These are phyloP conservation scores for Xylariaceae sp. DNA, from an alignment of 2,329 filamentous ascomycete species.

Conservation along the genomic window DNA sequence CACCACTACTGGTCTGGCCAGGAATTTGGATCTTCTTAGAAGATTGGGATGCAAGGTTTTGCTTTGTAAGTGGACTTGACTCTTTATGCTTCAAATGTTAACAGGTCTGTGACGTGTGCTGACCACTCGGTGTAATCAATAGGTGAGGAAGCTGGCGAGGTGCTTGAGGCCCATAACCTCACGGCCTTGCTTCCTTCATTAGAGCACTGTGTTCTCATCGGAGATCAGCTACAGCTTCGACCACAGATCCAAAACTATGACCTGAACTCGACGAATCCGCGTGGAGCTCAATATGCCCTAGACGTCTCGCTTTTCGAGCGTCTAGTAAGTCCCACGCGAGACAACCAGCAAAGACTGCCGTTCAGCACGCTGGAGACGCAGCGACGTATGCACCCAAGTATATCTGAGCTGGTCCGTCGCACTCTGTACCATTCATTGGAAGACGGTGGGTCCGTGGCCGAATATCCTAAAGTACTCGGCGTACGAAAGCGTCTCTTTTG, in stretches of 20 bases:
- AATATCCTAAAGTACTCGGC: slow-evolving; percentile 42
- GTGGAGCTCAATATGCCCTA: slow-evolving; percentile 43
- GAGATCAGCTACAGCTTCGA: slow-evolving; percentile 57
- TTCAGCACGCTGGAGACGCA: slow-evolving; percentile 44
- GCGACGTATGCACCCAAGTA: slow-evolving; percentile 54
- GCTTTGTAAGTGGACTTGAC: slow-evolving; percentile 37
- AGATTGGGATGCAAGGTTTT: slow-evolving; percentile 50
- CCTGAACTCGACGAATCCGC: slow-evolving; percentile 42
- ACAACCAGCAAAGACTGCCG: slow-evolving; percentile 24
- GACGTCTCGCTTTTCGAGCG: slow-evolving; percentile 59
- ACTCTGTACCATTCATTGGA: slow-evolving; percentile 49
- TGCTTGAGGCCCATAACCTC: slow-evolving; percentile 58
- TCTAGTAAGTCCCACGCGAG: slow-evolving; percentile 34
- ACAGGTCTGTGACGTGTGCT: neutral
- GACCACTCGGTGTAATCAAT: neutral
- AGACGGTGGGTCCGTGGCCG: slow-evolving; percentile 37
- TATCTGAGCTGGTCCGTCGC: slow-evolving; percentile 48
- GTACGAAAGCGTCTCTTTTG: slow-evolving; percentile 50
- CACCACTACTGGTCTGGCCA: slow-evolving; percentile 55
- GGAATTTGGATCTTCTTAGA: slow-evolving; percentile 44
- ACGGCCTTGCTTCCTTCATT: slow-evolving; percentile 54
- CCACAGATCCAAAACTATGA: slow-evolving; percentile 52
- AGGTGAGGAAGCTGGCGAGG: slow-evolving; percentile 60
- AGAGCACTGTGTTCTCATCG: slow-evolving; percentile 58
- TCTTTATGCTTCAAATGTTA: neutral